Percentiles rank a stretch among this genome's conserved stretches.
Evolutionary conservation across 306 rosid species (phyloP).

Genomic region (Carpinus viminea): DNA sequence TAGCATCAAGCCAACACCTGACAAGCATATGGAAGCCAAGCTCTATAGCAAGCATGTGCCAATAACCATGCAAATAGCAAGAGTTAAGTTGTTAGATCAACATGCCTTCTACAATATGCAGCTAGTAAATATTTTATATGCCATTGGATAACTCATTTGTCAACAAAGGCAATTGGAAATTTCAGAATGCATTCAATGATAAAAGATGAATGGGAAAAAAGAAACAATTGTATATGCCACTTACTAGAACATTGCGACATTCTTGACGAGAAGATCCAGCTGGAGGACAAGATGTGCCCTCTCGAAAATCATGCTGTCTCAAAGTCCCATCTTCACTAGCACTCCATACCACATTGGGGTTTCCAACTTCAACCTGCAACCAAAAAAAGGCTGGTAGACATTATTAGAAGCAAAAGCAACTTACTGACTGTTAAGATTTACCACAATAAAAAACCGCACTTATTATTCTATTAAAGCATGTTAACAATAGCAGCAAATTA

Average conservation of each 20-base stretch:
- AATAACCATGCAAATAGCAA: neutral
- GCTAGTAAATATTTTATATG: neutral
- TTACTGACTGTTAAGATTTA: constrained; percentile 10
- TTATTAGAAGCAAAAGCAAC: constrained; percentile 24
- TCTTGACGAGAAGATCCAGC: constrained; percentile 89
- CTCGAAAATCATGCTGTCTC: constrained; percentile 96
- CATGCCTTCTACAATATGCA: constrained; percentile 1
- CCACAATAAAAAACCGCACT: neutral
- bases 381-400: constrained; percentile 21
- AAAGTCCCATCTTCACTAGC: constrained; percentile 99
- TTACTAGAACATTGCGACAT: constrained; percentile 84
- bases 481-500: constrained; percentile 20
- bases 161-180: constrained; percentile 18
- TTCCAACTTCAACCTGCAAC: constrained; percentile 89
- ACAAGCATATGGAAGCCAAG: neutral
- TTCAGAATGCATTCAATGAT: constrained; percentile 11
- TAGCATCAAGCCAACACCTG: constrained; percentile 5
- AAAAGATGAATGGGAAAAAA: constrained; percentile 6
- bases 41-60: neutral
- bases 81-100: constrained; percentile 16
- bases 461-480: neutral
- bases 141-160: constrained; percentile 20
- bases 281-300: constrained; percentile 82
- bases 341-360: constrained; percentile 98
- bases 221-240: constrained; percentile 14